Percentiles rank a stretch among this genome's conserved stretches.
These are phyloP conservation scores for Helicocarpus griseus DNA, from an alignment of 2,329 filamentous ascomycete genomes.

Conservation along the genomic window DNA sequence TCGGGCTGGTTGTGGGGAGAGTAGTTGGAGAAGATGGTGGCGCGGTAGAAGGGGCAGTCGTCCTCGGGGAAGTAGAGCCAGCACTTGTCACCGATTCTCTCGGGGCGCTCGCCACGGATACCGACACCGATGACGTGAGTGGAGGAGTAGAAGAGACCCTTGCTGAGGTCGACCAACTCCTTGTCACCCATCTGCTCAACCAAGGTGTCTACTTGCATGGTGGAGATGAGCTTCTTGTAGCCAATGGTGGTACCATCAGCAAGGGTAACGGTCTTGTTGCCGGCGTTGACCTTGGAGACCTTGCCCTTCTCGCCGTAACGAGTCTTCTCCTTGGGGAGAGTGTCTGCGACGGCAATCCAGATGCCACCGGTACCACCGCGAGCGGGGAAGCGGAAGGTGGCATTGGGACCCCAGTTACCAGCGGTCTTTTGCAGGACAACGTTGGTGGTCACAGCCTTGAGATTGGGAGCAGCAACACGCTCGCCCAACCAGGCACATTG, in stretches of 20 bases:
- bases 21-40: constrained; percentile 99
- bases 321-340: constrained; percentile 83
- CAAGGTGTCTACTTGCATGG: constrained; percentile 88
- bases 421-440: constrained; percentile 93
- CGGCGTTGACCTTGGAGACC: constrained; percentile 78
- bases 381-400: constrained; percentile 96
- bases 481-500: constrained; percentile 98
- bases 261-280: constrained; percentile 71
- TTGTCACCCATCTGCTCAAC: constrained; percentile 80
- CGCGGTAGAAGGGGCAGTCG: constrained; percentile 98
- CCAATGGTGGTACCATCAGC: constrained; percentile 78
- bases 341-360: constrained; percentile 95
- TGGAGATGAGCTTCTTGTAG: constrained; percentile 88
- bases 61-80: constrained; percentile 99
- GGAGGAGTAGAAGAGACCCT: constrained; percentile 90
- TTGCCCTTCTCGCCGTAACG: constrained; percentile 76
- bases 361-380: constrained; percentile 94
- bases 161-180: constrained; percentile 71
- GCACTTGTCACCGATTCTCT: constrained; percentile 98
- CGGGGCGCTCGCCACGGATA: constrained; percentile 80
- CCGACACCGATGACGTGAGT: constrained; percentile 97
- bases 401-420: constrained; percentile 96
- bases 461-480: constrained; percentile 91
- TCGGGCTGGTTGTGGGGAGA: constrained; percentile 95
- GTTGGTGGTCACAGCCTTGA: constrained; percentile 89